These are phyloP conservation scores for Boletellus deceptivus DNA, from an alignment of 1,284 basidiomycete species.

Conservation along the genomic window DNA sequence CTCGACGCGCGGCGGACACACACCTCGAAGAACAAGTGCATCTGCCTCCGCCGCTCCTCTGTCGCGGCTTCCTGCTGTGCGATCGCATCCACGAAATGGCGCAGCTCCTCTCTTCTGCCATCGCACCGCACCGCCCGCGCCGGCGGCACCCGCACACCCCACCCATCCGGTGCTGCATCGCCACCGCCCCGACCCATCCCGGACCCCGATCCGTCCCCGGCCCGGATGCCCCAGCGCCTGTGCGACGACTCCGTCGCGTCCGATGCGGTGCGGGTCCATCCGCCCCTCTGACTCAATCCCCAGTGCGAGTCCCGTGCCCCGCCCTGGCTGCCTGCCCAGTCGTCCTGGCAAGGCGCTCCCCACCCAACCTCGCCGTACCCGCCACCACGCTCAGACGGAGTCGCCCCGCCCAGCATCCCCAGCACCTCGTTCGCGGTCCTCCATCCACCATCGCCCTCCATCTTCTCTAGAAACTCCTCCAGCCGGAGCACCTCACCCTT, in stretches of 20 bases:
- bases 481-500: slow-evolving; percentile 45
- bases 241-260: slow-evolving; percentile 23
- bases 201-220: background rate
- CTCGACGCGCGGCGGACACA: slow-evolving; percentile 14
- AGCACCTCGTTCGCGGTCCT: slow-evolving; percentile 29
- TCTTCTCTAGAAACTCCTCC: slow-evolving; percentile 49
- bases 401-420: slow-evolving; percentile 19
- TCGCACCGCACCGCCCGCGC: slow-evolving; percentile 2
- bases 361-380: slow-evolving; percentile 5
- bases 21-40: slow-evolving; percentile 55
- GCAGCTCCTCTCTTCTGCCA: slow-evolving; percentile 5
- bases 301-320: slow-evolving; percentile 7
- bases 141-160: background rate
- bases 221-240: slow-evolving; percentile 22
- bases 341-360: slow-evolving; percentile 6
- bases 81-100: slow-evolving; percentile 48
- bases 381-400: slow-evolving; percentile 4
- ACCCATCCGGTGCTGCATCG: slow-evolving; percentile 2
- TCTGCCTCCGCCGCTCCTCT: slow-evolving; percentile 38
- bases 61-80: slow-evolving; percentile 42
- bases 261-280: slow-evolving; percentile 20
- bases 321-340: slow-evolving; percentile 7
- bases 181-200: background rate
- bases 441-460: slow-evolving; percentile 34
- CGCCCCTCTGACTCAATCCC: background rate